A percentile compares a stretch with the other conserved stretches of the same genome.
Conservation (phyloP, 106 monocot genomes). For the Dioscorea zingiberensis region DNA sequence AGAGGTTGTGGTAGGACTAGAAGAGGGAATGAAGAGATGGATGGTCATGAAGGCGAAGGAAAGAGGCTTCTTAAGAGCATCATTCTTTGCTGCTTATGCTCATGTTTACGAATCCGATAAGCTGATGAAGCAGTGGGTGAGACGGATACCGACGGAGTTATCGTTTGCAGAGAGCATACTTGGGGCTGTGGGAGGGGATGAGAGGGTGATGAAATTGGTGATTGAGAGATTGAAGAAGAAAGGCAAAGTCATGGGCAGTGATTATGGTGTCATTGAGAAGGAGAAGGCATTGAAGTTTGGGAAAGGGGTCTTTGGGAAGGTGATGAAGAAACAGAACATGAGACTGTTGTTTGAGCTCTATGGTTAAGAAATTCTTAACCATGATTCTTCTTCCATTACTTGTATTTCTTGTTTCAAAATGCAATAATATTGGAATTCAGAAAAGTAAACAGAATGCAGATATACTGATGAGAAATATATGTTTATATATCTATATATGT, state of each 20-base stretch:
- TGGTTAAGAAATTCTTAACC: too few relatives aligned
- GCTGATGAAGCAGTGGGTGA: slow-evolving; percentile 45
- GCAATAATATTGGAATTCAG: too few relatives aligned
- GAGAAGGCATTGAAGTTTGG: slow-evolving; percentile 50
- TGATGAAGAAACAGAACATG: slow-evolving; percentile 62
- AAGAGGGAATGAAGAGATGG: slow-evolving; percentile 45
- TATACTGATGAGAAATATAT: too few relatives aligned
- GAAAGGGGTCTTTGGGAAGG: slow-evolving; percentile 64
- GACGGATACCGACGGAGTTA: slow-evolving; percentile 32
- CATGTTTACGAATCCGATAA: slow-evolving; percentile 46
- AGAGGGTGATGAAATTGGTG: slow-evolving; percentile 58
- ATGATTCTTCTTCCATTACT: too few relatives aligned
- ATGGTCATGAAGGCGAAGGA: slow-evolving; percentile 33
- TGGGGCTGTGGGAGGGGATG: slow-evolving; percentile 56
- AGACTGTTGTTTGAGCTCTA: slow-evolving; percentile 41
- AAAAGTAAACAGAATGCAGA: too few relatives aligned
- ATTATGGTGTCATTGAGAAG: slow-evolving; percentile 24
- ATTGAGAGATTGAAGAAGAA: slow-evolving; percentile 28
- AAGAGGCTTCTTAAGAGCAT: slow-evolving; percentile 67
- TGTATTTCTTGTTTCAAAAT: too few relatives aligned
- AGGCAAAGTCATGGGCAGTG: slow-evolving; percentile 1
- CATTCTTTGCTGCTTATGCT: slow-evolving; percentile 53
- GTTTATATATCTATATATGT: too few relatives aligned
- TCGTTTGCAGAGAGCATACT: slow-evolving; percentile 43
- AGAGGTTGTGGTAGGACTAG: slow-evolving; percentile 26